Evolutionary conservation across 1,284 basidiomycete species (phyloP), one percentile per base, ranked within the genome.

Genomic region (Fomitopsis betulina): DNA sequence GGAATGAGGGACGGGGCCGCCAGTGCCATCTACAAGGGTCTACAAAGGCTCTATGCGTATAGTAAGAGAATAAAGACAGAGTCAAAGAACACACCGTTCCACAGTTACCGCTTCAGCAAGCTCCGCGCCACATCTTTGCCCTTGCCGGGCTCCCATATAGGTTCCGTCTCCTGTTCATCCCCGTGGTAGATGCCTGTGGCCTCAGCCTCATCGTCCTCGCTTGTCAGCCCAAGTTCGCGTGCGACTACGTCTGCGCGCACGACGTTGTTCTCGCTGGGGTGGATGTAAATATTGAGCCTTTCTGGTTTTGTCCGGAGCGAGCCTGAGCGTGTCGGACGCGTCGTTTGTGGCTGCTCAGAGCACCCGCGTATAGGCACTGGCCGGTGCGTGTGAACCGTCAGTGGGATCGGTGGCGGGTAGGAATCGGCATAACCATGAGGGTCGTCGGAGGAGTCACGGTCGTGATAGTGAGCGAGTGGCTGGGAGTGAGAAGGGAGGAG

Each of bases 211-310:
- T 79, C 75, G 10, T 79, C 78, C 58, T 76, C 75, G 33, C 76
- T 73, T 4, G 66, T 63, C n/a, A 85, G 58, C 25, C 82, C 83
- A 47, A 86, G 70, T 64, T 84, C 76, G 43, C 80, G 69, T 0
- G 82, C 83, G 19, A 71, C 76, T 6, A 79, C 82, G 60, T 87
- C 85, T 5, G 86, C 85, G 35, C 85, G 81, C 6, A 83, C 82
- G 58, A 86, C 63, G 65, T 86, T 86, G 38, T 83, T 85, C 40
- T 84, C 67, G 39, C 68, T 72, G 1, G 86, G 85, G 63, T 87
- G 85, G 53, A 87, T 86, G 65, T 82, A 82, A 55, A 86, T 82
- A 49, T 66, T 68, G 10, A 80, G 78, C 1, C 84, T 84, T 65
- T 84, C 85, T 51, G 81, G 78, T 66, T 74, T 82, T 17, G 78